Conservation (phyloP, 768 basidiomycete species). For the Mycena olivaceomarginata region DNA sequence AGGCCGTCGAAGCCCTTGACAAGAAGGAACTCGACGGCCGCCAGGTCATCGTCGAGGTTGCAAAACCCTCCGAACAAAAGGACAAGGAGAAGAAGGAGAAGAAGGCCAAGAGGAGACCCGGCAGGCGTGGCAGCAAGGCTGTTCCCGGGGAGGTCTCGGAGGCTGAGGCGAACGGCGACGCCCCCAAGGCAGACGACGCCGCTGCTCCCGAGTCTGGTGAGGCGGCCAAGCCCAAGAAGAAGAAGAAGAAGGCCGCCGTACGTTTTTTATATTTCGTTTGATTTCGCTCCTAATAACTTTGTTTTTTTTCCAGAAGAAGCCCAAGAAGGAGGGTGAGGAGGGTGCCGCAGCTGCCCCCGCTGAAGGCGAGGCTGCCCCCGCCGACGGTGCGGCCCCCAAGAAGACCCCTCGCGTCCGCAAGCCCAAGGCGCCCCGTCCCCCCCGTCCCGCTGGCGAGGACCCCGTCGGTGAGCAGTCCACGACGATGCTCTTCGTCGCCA, state of each 20-base stretch:
- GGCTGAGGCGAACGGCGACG: conserved; percentile 90
- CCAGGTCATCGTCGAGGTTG: conserved; percentile 92
- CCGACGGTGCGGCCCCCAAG: conserved; percentile 61
- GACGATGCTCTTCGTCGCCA: conserved; percentile 96
- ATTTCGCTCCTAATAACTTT: conserved; percentile 42
- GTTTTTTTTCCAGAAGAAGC: conserved; percentile 63
- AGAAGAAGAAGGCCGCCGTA: conserved; percentile 84
- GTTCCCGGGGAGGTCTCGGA: conserved; percentile 94
- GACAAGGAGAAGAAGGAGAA: conserved; percentile 88
- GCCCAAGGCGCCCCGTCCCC: conserved; percentile 72
- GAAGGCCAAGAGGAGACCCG: conserved; percentile 86
- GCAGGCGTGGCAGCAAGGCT: conserved; percentile 91
- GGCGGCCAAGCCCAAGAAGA: conserved; percentile 90
- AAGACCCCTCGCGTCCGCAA: conserved; percentile 75
- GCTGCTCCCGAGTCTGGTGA: conserved; percentile 75
- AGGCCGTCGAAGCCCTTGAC: conserved; percentile 91
- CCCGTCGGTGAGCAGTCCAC: conserved; percentile 93
- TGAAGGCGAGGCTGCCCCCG: conserved; percentile 60
- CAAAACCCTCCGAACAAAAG: conserved; percentile 93
- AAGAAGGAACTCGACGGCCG: conserved; percentile 94
- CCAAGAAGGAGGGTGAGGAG: conserved; percentile 65
- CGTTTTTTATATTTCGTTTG: conserved; percentile 48
- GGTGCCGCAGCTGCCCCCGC: conserved; percentile 59
- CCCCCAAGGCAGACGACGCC: conserved; percentile 73
- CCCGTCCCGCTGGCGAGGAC: conserved; percentile 87